These are phyloP conservation scores for Exophiala spinifera DNA, from an alignment of 2,329 filamentous ascomycete genomes.

Conservation along the genomic window DNA sequence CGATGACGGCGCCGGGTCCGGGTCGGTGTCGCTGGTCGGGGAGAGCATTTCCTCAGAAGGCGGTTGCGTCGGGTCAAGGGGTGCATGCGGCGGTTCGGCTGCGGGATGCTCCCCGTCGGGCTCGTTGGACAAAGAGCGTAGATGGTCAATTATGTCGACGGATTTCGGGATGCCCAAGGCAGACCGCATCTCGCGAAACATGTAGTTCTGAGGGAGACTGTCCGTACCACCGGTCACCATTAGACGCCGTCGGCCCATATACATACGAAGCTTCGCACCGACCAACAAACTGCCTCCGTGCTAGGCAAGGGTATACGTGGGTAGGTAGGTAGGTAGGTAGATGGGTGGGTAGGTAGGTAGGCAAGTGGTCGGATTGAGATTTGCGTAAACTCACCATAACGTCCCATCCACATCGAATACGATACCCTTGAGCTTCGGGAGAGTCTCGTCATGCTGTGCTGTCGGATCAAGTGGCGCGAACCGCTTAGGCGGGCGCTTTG, in stretches of 20 bases:
- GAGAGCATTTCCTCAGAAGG: slow-evolving; percentile 13
- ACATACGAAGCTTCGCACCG: no score
- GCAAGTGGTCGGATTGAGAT: neutral
- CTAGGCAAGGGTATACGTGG: no score
- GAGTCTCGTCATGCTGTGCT: slow-evolving; percentile 8
- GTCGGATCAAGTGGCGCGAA: slow-evolving; percentile 26
- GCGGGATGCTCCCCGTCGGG: slow-evolving; percentile 37
- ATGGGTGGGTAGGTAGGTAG: slow-evolving; percentile 28
- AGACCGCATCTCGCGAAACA: slow-evolving; percentile 83
- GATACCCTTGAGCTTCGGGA: slow-evolving; percentile 53
- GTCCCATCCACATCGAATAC: slow-evolving; percentile 97
- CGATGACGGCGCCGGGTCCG: slow-evolving; percentile 10
- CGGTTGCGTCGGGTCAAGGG: slow-evolving; percentile 8
- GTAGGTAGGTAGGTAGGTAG: no score
- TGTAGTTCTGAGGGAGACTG: slow-evolving; percentile 88
- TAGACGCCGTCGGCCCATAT: neutral
- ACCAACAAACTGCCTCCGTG: no score
- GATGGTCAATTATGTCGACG: slow-evolving; percentile 84
- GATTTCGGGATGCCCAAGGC: slow-evolving; percentile 69
- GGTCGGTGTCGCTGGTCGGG: slow-evolving; percentile 25
- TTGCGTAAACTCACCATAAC: slow-evolving; percentile 63
- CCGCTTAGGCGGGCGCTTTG: slow-evolving; percentile 9
- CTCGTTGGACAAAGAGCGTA: slow-evolving; percentile 66
- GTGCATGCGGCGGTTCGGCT: slow-evolving; percentile 6
- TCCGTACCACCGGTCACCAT: neutral